These are phyloP conservation scores for Botrytis galanthina DNA, from an alignment of 2,329 filamentous ascomycete genomes.

Conservation along the genomic window DNA sequence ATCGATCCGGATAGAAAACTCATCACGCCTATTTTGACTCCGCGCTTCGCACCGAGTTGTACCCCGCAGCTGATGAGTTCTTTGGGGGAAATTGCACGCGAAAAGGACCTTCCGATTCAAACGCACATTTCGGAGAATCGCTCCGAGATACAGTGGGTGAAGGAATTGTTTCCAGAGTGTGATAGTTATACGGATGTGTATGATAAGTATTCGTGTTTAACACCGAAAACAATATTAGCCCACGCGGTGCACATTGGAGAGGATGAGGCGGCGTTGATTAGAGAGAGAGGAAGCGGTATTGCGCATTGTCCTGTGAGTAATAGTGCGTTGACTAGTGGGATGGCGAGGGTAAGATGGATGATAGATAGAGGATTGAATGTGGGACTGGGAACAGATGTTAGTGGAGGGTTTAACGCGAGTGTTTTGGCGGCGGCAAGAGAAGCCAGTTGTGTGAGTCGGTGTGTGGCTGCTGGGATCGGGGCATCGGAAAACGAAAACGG, in stretches of 20 bases:
- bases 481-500: conserved; percentile 50
- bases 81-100: conserved; percentile 63
- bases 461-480: conserved; percentile 56
- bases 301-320: conserved; percentile 89
- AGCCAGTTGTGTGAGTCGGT: conserved; percentile 73
- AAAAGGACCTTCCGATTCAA: conserved; percentile 69
- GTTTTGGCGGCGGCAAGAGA: conserved; percentile 82
- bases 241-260: conserved; percentile 76
- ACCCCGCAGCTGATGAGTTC: conserved; percentile 56
- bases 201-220: conserved; percentile 68
- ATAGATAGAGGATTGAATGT: conserved; percentile 73
- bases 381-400: conserved; percentile 87
- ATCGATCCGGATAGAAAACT: conserved; percentile 66
- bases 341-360: conserved; percentile 71
- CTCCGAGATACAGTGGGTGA: conserved; percentile 70
- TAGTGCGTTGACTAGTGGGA: conserved; percentile 74
- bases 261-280: conserved; percentile 59
- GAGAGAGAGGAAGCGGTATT: conserved; percentile 60
- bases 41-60: conserved; percentile 64
- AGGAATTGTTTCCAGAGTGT: conserved; percentile 62
- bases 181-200: conserved; percentile 75
- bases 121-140: conserved; percentile 88
- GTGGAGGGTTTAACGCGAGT: conserved; percentile 79
- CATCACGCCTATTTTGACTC: conserved; percentile 78
- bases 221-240: conserved; percentile 72